Conservation (phyloP, 2,329 filamentous ascomycete species). For the Penicillium sp. region DNA sequence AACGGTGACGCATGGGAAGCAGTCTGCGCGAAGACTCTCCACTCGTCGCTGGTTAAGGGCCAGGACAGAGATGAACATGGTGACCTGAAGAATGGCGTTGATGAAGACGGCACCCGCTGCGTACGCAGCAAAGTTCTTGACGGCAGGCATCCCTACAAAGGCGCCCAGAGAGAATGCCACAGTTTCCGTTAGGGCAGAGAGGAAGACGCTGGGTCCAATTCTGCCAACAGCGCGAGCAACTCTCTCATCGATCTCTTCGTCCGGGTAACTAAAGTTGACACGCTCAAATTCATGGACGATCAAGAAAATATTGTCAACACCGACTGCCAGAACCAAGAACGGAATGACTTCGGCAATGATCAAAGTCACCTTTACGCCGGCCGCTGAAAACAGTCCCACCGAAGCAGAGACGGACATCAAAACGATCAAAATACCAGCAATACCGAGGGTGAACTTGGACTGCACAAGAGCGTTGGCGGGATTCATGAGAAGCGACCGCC, state of each 20-base stretch:
- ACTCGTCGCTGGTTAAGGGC: slow-evolving; percentile 90
- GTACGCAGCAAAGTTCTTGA: slow-evolving; percentile 96
- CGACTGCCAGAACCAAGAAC: slow-evolving; percentile 93
- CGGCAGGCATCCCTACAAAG: slow-evolving; percentile 96
- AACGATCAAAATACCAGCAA: slow-evolving; percentile 92
- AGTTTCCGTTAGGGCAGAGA: slow-evolving; percentile 94
- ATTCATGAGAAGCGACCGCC: slow-evolving; percentile 78
- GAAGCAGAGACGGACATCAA: slow-evolving; percentile 97
- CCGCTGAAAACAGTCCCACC: slow-evolving; percentile 91
- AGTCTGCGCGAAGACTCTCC: slow-evolving; percentile 86
- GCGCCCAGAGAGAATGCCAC: slow-evolving; percentile 90
- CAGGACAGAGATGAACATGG: slow-evolving; percentile 93
- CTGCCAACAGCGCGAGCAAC: slow-evolving; percentile 88
- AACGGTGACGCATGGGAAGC: slow-evolving; percentile 86
- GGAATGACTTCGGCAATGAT: slow-evolving; percentile 99
- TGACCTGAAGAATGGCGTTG: slow-evolving; percentile 95
- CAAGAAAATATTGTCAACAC: slow-evolving; percentile 98
- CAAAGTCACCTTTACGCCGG: slow-evolving; percentile 89
- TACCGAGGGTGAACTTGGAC: slow-evolving; percentile 95
- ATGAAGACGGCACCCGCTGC: slow-evolving; percentile 95
- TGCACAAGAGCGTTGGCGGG: slow-evolving; percentile 86
- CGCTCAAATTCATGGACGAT: slow-evolving; percentile 98
- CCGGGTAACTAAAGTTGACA: slow-evolving; percentile 88
- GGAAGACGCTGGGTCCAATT: slow-evolving; percentile 94
- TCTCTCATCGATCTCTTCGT: slow-evolving; percentile 83